Base-by-base conservation (phyloP, 73 alveolate species). In the Halteria grandinella region DNA sequence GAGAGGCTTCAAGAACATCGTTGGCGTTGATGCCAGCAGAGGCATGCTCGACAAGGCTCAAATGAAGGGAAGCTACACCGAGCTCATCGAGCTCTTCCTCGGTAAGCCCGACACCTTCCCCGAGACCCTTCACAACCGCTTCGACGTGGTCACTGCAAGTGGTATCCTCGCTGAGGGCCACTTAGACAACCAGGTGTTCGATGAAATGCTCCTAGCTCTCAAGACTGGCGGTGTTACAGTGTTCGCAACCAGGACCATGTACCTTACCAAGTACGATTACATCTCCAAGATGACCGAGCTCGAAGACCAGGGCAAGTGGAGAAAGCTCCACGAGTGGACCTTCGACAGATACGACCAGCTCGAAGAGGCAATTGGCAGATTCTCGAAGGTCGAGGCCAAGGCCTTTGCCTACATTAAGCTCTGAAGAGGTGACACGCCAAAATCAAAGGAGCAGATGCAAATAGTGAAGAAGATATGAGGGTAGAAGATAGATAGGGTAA, bases 141-240 rank as follows among this genome's bases (percentile, higher is more conserved):
- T 52, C 33, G 85, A 71, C 32, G 75, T 29, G 23, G 33, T 71
- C 57, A 74, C 86, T 33, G 85, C 92, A 1, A 27, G 83, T 34
- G 92, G 92, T 14, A 71, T 83, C 58, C 51, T 83, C 11, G 92
- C 92, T 12, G 92, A 83, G 32, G 87, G 87, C 32, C 92, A 83
- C 39, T 71, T 80, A 0, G 79, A 63, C 14, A 74, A 81, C 17
- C 72, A 58, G 49, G 84, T 83, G 32, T 69, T 83, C 39, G 92
- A 83, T 62, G 92, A 83, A 40, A 83, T 69, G 84, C 55, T 83
- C n/a, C 47, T 55, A 49, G 86, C 92, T 41, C 45, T 74, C 21
- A 83, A 83, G 54, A 27, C 55, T 1, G 87, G 87, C 15, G 92
- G 92, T 21, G 39, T 29, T 37, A 81, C 86, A 7, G 50, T 83